Evolutionary conservation across 2,329 filamentous ascomycete genomes (phyloP), one percentile per base, ranked within the genome.

Genomic region (Fusarium aywerte): DNA sequence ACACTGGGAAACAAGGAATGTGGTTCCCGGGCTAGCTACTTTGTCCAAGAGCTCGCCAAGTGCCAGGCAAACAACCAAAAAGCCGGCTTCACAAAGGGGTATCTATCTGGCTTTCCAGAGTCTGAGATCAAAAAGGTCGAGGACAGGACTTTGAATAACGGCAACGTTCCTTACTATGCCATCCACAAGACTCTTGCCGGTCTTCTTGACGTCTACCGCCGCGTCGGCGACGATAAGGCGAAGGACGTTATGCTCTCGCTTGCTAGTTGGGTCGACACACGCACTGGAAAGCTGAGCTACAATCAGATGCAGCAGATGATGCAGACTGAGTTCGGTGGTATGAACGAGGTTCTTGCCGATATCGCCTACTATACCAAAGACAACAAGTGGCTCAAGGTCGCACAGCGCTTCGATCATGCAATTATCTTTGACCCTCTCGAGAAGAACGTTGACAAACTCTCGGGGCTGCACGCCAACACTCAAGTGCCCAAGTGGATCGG

Each of bases 401-500:
- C 83, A 2, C 76, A 80, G 50, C 79, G 83, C 3, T 86, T 85
- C 69, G 83, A 86, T 61, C 83, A 85, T 50, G 79, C 80, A 1
- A 72, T 74, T 2, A 75, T 83, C 4, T 82, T 85, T 52, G 77
- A 83, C 40, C 83, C 82, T 1, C 76, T 86, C 0, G 81, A 83
- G 0, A 67, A 74, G 11, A 79, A 81, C 38, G 67, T 76, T n/a
- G 84, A 86, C 58, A 65, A 75, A 2, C 76, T 86, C 21, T 76
- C 79, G 43, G 83, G 83, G 0, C 71, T 83, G 4, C 84, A 86
- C 56, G 84, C 84, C 40, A 86, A 86, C 65, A 86, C 84, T 0
- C 80, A 86, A 45, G 78, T 85, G 2, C 83, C 83, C 4, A 85
- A 86, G 60, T 85, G 82, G 82, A 84, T 86, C 15, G 84, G 84